Evolutionary conservation across 345 rosid species (phyloP).

Genomic region (Arabidopsis arenosa): DNA sequence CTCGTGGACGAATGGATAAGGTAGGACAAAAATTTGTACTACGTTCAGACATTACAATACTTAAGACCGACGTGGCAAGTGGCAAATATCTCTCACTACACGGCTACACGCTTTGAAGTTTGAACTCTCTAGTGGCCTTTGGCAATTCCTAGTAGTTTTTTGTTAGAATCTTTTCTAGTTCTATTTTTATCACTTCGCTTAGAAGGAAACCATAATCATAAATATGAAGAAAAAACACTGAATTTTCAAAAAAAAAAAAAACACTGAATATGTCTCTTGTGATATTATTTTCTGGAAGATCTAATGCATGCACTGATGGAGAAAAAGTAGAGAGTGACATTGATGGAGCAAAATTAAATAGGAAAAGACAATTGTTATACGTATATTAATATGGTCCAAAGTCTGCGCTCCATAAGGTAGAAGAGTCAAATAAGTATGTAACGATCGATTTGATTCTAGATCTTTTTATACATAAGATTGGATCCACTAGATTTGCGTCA

Average conservation of each 20-base stretch:
- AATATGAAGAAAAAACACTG: neutral
- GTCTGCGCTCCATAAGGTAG: neutral
- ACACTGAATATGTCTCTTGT: neutral
- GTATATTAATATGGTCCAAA: neutral
- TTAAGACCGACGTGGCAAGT: slow-evolving; percentile 14
- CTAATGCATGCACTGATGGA: slow-evolving; percentile 16
- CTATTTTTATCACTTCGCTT: neutral
- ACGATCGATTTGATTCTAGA: slow-evolving; percentile 5
- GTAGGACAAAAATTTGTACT: neutral
- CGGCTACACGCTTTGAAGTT: slow-evolving; percentile 13
- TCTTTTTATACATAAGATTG: neutral
- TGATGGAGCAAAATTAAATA: neutral
- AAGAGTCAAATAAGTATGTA: neutral
- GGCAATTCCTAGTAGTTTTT: neutral
- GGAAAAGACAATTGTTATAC: neutral
- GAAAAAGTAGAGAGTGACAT: neutral
- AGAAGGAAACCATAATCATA: neutral
- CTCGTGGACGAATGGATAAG: slow-evolving; percentile 18
- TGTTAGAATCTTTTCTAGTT: neutral
- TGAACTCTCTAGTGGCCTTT: neutral
- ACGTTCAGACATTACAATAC: neutral
- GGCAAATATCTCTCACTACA: neutral
- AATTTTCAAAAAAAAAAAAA: neutral
- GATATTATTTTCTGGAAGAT: neutral
- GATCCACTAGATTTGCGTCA: neutral